phyloP scores from a whole-genome alignment of 805 yeast genomes.

The Ogataea philodendri region DNA sequence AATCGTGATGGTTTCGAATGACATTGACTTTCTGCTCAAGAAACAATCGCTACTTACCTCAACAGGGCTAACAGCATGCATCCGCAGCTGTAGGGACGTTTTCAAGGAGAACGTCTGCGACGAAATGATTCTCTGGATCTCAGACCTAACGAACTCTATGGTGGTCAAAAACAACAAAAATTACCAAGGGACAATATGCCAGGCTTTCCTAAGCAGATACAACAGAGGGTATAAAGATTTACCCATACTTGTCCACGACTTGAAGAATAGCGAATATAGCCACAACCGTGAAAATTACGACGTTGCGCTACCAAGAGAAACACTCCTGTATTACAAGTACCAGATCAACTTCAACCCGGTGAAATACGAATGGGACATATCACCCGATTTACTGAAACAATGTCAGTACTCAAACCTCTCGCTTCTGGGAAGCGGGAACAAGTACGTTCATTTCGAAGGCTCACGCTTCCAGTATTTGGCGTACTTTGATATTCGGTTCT shows the following conservation, averaged over 20 bases:
- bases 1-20: constrained; percentile 55
- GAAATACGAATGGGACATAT: constrained; percentile 46
- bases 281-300: constrained; percentile 33
- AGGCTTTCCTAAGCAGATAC: constrained; percentile 64
- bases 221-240: constrained; percentile 41
- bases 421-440: constrained; percentile 4
- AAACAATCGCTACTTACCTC: constrained; percentile 56
- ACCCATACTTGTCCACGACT: constrained; percentile 17
- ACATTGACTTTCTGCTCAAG: constrained; percentile 47
- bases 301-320: constrained; percentile 25
- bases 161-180: constrained; percentile 47
- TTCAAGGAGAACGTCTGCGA: constrained; percentile 81
- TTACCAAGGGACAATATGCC: constrained; percentile 51
- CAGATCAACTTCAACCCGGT: constrained; percentile 28
- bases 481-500: constrained; percentile 68
- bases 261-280: constrained; percentile 32
- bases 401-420: constrained; percentile 44
- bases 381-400: constrained; percentile 39
- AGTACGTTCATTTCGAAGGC: constrained; percentile 32
- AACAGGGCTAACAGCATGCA: constrained; percentile 65
- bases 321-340: constrained; percentile 18
- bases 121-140: constrained; percentile 66
- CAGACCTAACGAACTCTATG: constrained; percentile 54
- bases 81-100: constrained; percentile 63
- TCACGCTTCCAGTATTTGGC: constrained; percentile 59